Percentiles rank a stretch among this genome's conserved stretches.
Conservation (phyloP, 768 basidiomycete genomes). For the Cystobasidium onofrii region DNA sequence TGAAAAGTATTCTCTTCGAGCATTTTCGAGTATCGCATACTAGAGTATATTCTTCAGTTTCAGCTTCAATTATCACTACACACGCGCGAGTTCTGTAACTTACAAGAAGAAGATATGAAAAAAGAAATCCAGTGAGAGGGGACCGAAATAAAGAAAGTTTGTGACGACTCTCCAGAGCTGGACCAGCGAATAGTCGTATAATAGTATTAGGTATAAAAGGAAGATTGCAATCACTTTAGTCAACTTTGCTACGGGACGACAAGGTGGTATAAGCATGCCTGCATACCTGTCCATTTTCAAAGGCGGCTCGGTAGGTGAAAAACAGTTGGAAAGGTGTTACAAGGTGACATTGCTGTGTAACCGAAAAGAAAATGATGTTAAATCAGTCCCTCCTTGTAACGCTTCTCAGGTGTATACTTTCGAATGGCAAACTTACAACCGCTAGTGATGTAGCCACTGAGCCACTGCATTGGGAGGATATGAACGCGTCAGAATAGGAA, state of each 20-base stretch:
- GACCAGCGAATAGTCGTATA: constrained; percentile 19
- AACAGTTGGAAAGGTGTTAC: constrained; percentile 42
- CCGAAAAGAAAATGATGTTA: too few relatives aligned
- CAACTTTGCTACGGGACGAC: neutral
- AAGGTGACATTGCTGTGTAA: constrained; percentile 40
- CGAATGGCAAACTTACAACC: constrained; percentile 36
- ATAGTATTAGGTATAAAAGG: too few relatives aligned
- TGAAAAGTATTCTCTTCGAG: constrained; percentile 93
- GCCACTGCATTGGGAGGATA: constrained; percentile 25
- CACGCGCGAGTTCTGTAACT: too few relatives aligned
- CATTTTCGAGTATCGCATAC: constrained; percentile 91
- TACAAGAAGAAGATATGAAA: constrained; percentile 99
- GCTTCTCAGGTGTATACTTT: too few relatives aligned
- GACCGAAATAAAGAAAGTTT: constrained; percentile 64
- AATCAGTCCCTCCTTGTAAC: too few relatives aligned
- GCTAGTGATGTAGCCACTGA: constrained; percentile 36
- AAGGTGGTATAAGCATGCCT: too few relatives aligned
- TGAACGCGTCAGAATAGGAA: neutral
- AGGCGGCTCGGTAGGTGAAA: constrained; percentile 39
- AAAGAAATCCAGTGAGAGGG: constrained; percentile 82
- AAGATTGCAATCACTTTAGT: too few relatives aligned
- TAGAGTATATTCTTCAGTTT: too few relatives aligned
- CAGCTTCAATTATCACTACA: too few relatives aligned
- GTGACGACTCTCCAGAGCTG: constrained; percentile 38
- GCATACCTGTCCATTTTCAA: constrained; percentile 40